Conservation (phyloP, 2,329 filamentous ascomycete genomes). For the Hypoxylon sp. region DNA sequence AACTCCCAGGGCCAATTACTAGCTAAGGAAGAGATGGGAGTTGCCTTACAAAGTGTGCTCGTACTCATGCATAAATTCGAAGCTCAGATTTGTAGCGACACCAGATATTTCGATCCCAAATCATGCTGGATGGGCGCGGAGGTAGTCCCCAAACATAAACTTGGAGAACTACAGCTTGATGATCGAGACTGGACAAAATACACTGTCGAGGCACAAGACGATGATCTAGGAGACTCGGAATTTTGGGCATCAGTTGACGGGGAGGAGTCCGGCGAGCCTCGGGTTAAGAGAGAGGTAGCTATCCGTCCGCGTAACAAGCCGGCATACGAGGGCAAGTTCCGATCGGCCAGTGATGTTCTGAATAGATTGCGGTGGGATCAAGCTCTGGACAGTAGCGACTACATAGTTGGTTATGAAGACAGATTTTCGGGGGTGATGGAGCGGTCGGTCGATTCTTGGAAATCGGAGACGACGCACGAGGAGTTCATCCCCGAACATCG, state of each 20-base stretch:
- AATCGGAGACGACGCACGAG: slow-evolving; percentile 73
- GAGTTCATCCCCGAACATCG: slow-evolving; percentile 78
- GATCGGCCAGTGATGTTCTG: slow-evolving; percentile 71
- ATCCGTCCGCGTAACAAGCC: slow-evolving; percentile 48
- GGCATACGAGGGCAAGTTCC: slow-evolving; percentile 63
- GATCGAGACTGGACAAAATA: slow-evolving; percentile 66
- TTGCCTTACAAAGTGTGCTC: slow-evolving; percentile 62
- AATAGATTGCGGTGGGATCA: slow-evolving; percentile 73
- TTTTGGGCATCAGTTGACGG: slow-evolving; percentile 54
- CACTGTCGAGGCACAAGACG: slow-evolving; percentile 53
- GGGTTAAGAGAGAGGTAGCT: slow-evolving; percentile 44
- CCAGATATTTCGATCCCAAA: slow-evolving; percentile 65
- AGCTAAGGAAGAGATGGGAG: slow-evolving; percentile 60
- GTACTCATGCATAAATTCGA: slow-evolving; percentile 65
- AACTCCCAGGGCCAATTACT: slow-evolving; percentile 44
- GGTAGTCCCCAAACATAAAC: slow-evolving; percentile 57
- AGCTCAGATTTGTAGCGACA: slow-evolving; percentile 61
- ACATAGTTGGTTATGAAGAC: slow-evolving; percentile 73
- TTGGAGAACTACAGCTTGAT: slow-evolving; percentile 64
- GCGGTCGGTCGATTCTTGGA: slow-evolving; percentile 70
- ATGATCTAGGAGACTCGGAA: slow-evolving; percentile 61
- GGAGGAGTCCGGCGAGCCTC: slow-evolving; percentile 46
- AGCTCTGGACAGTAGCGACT: slow-evolving; percentile 66
- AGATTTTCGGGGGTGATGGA: slow-evolving; percentile 70
- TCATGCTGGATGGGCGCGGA: slow-evolving; percentile 65